Base-by-base conservation (phyloP, 106 monocot genomes). In the Dendrobium nobile region DNA sequence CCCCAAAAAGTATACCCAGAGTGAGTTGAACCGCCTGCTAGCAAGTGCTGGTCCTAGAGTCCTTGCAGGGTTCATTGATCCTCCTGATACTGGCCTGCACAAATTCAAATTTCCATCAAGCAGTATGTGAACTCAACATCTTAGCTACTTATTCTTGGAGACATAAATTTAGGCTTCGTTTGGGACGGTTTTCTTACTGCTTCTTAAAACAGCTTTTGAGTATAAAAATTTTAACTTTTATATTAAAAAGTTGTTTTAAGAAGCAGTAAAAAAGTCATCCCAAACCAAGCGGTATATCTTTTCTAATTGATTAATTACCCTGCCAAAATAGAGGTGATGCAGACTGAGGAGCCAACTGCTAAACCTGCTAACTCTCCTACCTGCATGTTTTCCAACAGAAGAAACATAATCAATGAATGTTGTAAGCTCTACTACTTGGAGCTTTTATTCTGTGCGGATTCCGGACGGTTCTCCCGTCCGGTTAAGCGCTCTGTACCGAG, bases 1-100 rank as follows among this genome's bases (percentile, higher is more conserved):
- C 15, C 89, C 93, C 0, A 91, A 58, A 26, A 93, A 58, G 80
- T 93, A 93, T 17, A 93, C 85, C 93, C 93, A 93, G 2, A 91
- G 48, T 7, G 75, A 78, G 0, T 87, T 45, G 84, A 77, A 93
- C 3, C 73, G 77, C 55, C 64, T 77, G 87, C 91, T 87, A 3
- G 89, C 93, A 42, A 89, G n/a, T n/a, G 93, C 93, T 27, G 93
- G 93, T 0, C 82, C 93, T 20, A 93, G 41, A 28, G 82, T 91
- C 75, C 93, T 87, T 55, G 87, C 91, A 17, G 93, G 93, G 77
- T 93, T 93, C 93, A 93, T 93, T 41, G 93, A 93, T 47, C 91
- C 93, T 17, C 91, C 93, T 0, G 93, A 93, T 18, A 93, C 79
- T 18, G 91, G 93, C 91, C 93, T 93, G 87, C 85, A 74, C 5